Percentiles rank a stretch among this genome's conserved stretches.
These are phyloP conservation scores for Penicillium tannophilum DNA, from an alignment of 495 filamentous ascomycete genomes.

Conservation along the genomic window DNA sequence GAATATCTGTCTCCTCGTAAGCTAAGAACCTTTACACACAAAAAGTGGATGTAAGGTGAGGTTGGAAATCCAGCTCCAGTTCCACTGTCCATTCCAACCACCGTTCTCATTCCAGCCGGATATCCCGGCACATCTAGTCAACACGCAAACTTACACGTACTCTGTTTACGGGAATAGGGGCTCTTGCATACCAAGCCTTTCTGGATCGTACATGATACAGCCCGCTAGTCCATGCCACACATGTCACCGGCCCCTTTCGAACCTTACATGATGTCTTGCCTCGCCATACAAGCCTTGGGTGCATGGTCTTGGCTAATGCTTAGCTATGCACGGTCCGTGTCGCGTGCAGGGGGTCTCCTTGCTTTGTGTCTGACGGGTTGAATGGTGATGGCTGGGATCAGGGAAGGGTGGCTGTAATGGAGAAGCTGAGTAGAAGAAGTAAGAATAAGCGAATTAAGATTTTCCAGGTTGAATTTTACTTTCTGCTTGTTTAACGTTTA, in stretches of 20 bases:
- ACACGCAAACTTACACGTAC: neutral
- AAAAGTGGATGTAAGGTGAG: neutral
- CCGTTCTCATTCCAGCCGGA: neutral
- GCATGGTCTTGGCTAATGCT: constrained; percentile 30
- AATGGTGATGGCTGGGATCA: constrained; percentile 6
- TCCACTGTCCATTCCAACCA: neutral
- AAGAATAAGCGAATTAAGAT: neutral
- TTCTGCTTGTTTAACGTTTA: too few species aligned
- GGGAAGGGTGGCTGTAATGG: neutral
- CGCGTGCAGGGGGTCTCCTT: constrained; percentile 9
- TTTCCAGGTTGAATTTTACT: too few species aligned
- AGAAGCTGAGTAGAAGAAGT: neutral
- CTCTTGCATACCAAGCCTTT: constrained; percentile 11
- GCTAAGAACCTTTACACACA: too few species aligned
- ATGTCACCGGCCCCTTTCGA: constrained; percentile 5
- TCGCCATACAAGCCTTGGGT: constrained; percentile 22
- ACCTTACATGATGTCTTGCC: constrained; percentile 5
- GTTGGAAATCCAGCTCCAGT: neutral
- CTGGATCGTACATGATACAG: constrained; percentile 9
- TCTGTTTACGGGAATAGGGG: neutral
- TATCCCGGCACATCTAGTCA: neutral
- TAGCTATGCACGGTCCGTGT: constrained; percentile 18
- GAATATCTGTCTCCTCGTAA: neutral
- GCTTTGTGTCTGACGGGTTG: neutral
- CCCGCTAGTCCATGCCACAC: constrained; percentile 5